These are phyloP conservation scores for Zymoseptoria passerinii DNA, from an alignment of 2,329 filamentous ascomycete species.

Conservation along the genomic window DNA sequence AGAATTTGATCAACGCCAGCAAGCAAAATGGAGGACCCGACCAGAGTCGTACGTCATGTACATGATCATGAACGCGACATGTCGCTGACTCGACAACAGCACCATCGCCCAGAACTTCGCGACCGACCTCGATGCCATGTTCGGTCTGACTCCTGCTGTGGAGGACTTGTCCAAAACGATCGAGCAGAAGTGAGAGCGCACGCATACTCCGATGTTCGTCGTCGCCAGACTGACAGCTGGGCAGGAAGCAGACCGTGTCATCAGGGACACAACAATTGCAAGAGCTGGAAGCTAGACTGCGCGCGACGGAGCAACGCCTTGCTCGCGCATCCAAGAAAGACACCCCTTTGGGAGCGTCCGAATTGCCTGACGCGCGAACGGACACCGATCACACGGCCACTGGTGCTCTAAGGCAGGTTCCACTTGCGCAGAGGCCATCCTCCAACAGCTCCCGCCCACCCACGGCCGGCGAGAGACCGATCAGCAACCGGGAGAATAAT, in stretches of 20 bases:
- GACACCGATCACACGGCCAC: constrained; percentile 12
- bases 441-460: constrained; percentile 20
- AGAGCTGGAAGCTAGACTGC: constrained; percentile 72
- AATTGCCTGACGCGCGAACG: constrained; percentile 6
- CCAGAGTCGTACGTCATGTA: constrained; percentile 22
- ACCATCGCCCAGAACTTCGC: constrained; percentile 85
- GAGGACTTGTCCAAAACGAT: constrained; percentile 67
- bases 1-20: background rate
- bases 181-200: constrained; percentile 62
- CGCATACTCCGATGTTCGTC: background rate
- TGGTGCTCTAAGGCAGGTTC: constrained; percentile 9
- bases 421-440: constrained; percentile 21
- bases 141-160: constrained; percentile 69
- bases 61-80: background rate
- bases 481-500: constrained; percentile 14
- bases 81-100: constrained; percentile 39
- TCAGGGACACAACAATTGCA: constrained; percentile 73
- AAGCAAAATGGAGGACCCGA: constrained; percentile 8
- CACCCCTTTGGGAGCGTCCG: constrained; percentile 19
- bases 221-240: constrained; percentile 1
- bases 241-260: constrained; percentile 70
- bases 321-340: constrained; percentile 26
- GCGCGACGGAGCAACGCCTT: constrained; percentile 75
- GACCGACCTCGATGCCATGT: constrained; percentile 75
- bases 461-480: constrained; percentile 6